Base-by-base conservation (phyloP, 352 stramenopile species). In the Phytophthora tentaculata region DNA sequence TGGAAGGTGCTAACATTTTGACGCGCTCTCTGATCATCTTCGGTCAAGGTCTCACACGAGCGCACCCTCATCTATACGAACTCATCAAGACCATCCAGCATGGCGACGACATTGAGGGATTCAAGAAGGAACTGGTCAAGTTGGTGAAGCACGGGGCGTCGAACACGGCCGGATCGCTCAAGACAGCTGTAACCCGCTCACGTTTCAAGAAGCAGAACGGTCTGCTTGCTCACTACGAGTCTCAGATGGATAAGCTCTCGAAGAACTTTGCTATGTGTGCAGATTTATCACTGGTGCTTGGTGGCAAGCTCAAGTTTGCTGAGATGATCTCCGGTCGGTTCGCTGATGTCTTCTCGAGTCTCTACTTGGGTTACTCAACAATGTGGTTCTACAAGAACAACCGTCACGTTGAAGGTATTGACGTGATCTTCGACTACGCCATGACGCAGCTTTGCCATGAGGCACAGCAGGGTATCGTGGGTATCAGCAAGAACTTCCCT, bases 1-100 rank as follows among this genome's bases (percentile, higher is more conserved):
- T 99, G 35, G 97, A 99, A 69, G 97, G 97, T 51, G 97, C 97
- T 37, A 99, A 99, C 81, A 99, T 98, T 63, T 86, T 99, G 66
- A 99, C 97, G 58, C 88, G 97, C 9, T 98, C 93, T 23, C 93
- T 98, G 57, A 98, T 99, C 74, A 99, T 99, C 75, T 99, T 99
- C 78, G 97, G 97, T 43, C 97, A 99, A 80, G 97, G 97, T 66
- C 88, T 99, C 47, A 99, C 96, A 52, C 93, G 97, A 61, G 98
- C 96, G 23, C 97, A 99, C 80, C 97, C 97, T 56, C 96, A 99
- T 72, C 87, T 99, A 80, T 95, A 98, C 41, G 94, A 99, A 57
- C 80, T 99, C n/a, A 98, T 99, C 64, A 96, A 98, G 74, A 95
- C 95, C 8, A 95, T 99, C 52, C 96, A 99, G 81, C 82, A 97